Evolutionary conservation across 805 yeast genomes (phyloP).

Genomic region (Saturnispora saitoi): DNA sequence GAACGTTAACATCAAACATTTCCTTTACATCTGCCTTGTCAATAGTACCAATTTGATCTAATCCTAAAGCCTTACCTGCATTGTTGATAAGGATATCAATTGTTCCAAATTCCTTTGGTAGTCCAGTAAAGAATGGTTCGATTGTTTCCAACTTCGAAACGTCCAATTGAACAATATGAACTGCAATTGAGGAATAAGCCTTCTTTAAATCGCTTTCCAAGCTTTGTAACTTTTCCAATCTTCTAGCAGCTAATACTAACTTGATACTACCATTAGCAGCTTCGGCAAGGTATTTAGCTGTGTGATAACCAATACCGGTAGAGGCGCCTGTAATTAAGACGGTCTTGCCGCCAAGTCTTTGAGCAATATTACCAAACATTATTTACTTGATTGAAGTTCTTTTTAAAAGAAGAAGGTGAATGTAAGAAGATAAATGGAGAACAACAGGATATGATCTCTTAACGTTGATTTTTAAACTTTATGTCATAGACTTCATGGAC

Average conservation of each 20-base stretch:
- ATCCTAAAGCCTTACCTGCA: conserved; percentile 77
- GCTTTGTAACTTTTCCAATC: conserved; percentile 36
- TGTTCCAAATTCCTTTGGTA: conserved; percentile 43
- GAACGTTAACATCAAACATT: conserved; percentile 81
- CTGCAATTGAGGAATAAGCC: conserved; percentile 29
- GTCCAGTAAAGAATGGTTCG: conserved; percentile 34
- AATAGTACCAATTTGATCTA: conserved; percentile 66
- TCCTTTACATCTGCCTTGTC: conserved; percentile 52
- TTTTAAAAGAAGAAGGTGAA: neutral
- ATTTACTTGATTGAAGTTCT: neutral
- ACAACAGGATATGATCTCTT: too few relatives aligned
- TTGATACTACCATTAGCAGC: conserved; percentile 44
- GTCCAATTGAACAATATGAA: conserved; percentile 31
- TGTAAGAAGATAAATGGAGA: too few relatives aligned
- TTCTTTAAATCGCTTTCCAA: conserved; percentile 31
- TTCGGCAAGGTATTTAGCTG: conserved; percentile 78
- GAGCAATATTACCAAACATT: conserved; percentile 49
- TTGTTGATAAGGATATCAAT: conserved; percentile 64
- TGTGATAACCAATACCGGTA: conserved; percentile 89
- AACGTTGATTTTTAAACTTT: too few relatives aligned
- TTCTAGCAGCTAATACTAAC: conserved; percentile 44
- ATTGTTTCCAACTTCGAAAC: conserved; percentile 36
- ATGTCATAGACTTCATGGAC: neutral
- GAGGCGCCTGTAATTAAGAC: conserved; percentile 94
- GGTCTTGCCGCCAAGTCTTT: conserved; percentile 70